Base-by-base conservation (phyloP, 306 rosid genomes). In the Quercus dentata region DNA sequence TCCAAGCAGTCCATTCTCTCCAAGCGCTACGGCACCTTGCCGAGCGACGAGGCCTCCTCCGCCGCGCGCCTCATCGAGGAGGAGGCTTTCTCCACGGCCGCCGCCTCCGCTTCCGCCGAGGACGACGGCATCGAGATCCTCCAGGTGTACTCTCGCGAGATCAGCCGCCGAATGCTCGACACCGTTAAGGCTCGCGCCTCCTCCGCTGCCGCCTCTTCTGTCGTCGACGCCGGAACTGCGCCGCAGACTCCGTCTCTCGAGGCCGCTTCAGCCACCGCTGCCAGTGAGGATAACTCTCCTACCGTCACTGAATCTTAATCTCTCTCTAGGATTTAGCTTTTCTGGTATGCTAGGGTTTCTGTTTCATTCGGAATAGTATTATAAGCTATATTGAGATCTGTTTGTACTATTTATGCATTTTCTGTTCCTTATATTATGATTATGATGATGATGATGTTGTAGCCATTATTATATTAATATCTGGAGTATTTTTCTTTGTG, bases 1-100 rank as follows among this genome's bases (percentile, higher is more conserved):
- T 86, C 92, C n/a, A 82, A 91, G 46, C 85, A 92, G 11, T 93
- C 97, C 51, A 90, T 94, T 76, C 98, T 96, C 82, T 96, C 99
- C 68, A 90, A 90, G 81, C 99, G 98, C 78, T 96, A 91, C 85
- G 99, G 98, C 19, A 90, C 90, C 30, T 33, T 96, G 69, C 61
- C 90, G 18, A 15, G 52, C 0, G 94, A 90, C 2, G 97, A 90
- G 52, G 94, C 99, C 74, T 72, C 27, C 27, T 25, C 27, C 27
- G 27, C 27, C 27, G 27, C 27, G 27, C 1, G 27, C 27, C 80
- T 35, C 79, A 93, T 96, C 89, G 99, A 96, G 85, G 87, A 85
- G 0, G 97, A 25, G 27, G 27, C 27, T 25, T 25, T 25, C 27
- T 25, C 27, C 27, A 25, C 27, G 1, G 27, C 27, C 27, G 27